Evolutionary conservation across 2,329 filamentous ascomycete species (phyloP), one percentile per base, ranked within the genome.

Genomic region (Tolypocladium endophyticum): DNA sequence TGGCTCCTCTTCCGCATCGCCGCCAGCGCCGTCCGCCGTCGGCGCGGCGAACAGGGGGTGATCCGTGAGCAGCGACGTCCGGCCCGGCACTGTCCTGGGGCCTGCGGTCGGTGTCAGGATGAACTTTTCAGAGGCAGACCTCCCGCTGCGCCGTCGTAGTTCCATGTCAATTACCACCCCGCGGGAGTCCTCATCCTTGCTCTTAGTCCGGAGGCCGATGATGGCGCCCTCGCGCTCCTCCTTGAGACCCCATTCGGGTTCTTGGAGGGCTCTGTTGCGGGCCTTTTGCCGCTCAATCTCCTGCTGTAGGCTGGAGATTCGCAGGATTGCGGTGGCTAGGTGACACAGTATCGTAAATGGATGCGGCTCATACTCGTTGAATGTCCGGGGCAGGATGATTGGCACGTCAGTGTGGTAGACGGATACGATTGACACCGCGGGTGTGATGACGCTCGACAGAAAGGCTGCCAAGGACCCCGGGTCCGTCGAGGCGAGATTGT

Each of bases 241-340:
- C 8, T 81, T 79, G 1, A 97, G 79, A 0, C 93, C 94, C 72
- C 89, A 96, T 11, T 83, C 82, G 0, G 93, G 93, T 62, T 87
- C 87, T 5, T 83, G 84, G 7, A 90, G 77, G 67, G 89, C 92
- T 60, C 88, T 83, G 72, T 94, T 87, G 12, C 82, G 81, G 4
- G 93, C 92, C n/a, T 81, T 82, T 70, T 91, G 91, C 43, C 83
- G 81, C 36, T 86, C 85, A 6, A 94, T 79, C 52, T 89, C 83
- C 65, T 97, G 91, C 9, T 84, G 77, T 45, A 97, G 81, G 18
- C 86, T 89, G 45, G 87, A 85, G 0, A 89, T 79, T 5, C 83
- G 86, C 61, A 97, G 80, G 58, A 97, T 83, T 4, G 91, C 87
- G 4, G 94, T 99, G n/a, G 92, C 90, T 60, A 97, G 85, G 73